Evolutionary conservation across 257 asterid genomes (phyloP).

Genomic region (Lycium barbarum): DNA sequence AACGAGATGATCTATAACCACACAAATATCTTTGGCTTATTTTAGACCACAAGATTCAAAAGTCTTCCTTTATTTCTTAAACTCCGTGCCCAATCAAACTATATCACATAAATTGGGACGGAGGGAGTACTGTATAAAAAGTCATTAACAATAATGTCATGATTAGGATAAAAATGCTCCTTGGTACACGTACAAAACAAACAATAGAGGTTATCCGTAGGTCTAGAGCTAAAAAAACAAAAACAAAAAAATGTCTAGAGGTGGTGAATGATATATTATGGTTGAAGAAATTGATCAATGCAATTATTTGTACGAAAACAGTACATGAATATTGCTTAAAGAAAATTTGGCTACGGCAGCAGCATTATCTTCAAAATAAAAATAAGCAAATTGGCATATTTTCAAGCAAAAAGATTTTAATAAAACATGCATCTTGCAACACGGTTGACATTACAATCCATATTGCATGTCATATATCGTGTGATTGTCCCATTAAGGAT

Average conservation of each 20-base stretch:
- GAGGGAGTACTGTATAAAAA: neutral
- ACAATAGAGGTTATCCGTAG: neutral
- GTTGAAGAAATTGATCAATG: neutral
- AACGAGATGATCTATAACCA: too few species aligned
- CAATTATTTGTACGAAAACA: neutral
- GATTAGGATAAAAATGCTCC: neutral
- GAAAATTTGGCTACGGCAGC: neutral
- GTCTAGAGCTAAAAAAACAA: too few species aligned
- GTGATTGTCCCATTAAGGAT: neutral
- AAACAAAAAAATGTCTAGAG: neutral
- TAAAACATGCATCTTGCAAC: neutral
- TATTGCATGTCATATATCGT: neutral
- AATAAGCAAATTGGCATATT: constrained; percentile 7
- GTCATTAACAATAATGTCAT: neutral
- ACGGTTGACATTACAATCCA: neutral
- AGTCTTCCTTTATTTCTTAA: too few species aligned
- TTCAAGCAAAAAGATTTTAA: neutral
- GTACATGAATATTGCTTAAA: neutral
- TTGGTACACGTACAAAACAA: neutral
- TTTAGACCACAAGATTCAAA: too few species aligned
- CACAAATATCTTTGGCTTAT: too few species aligned
- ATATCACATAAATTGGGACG: too few species aligned
- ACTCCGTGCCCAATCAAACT: too few species aligned
- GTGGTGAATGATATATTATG: neutral
- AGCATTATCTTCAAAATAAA: neutral